Percentiles rank a stretch among this genome's conserved stretches.
Evolutionary conservation across 176 grass and related monocot species (phyloP).

Genomic region (Eremochloa ophiuroides): DNA sequence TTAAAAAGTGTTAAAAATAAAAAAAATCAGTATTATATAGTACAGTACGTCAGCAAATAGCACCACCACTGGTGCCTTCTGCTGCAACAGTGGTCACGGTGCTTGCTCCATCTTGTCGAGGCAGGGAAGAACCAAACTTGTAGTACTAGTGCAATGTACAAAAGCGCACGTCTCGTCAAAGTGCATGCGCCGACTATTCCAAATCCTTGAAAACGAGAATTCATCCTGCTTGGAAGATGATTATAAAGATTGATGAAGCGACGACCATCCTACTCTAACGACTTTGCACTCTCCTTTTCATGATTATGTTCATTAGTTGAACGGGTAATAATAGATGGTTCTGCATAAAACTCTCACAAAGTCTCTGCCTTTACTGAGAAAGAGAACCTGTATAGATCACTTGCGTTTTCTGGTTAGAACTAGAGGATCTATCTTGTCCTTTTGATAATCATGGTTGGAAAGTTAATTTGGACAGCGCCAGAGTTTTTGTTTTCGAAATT

Average conservation of each 20-base stretch:
- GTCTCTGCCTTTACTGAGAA: background rate
- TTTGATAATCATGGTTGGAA: background rate
- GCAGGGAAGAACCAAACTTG: background rate
- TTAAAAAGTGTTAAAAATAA: no score
- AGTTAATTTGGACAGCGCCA: background rate
- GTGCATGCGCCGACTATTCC: no score
- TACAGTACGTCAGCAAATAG: background rate
- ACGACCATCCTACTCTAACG: background rate
- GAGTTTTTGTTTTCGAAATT: background rate
- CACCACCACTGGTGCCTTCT: no score
- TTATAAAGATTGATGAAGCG: background rate
- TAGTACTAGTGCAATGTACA: no score
- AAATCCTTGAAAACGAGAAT: background rate
- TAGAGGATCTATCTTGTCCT: background rate
- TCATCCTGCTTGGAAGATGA: no score
- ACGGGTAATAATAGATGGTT: background rate
- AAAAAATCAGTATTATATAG: no score
- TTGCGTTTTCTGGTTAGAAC: background rate
- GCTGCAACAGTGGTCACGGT: background rate
- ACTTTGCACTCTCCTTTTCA: background rate
- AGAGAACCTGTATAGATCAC: background rate
- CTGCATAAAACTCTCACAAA: background rate
- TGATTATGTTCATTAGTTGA: background rate
- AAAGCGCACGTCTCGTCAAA: no score
- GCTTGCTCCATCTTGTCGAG: background rate